Conservation (phyloP, 768 basidiomycete species). For the Lyophyllum semitale region DNA sequence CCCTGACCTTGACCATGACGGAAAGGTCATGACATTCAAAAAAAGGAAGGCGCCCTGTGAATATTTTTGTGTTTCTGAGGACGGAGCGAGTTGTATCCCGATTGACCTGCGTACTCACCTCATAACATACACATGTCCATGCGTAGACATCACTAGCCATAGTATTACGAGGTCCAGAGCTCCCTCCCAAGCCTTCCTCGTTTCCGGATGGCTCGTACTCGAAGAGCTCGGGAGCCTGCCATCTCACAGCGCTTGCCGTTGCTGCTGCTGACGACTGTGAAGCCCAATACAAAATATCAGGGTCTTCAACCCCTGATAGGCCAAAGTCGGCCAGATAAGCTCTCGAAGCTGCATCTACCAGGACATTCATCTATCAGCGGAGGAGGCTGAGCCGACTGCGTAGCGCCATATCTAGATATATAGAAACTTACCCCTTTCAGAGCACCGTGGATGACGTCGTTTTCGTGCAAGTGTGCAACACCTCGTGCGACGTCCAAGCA, state of each 20-base stretch:
- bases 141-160: slow-evolving; percentile 20
- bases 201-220: neutral
- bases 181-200: neutral
- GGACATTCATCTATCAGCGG: slow-evolving; percentile 18
- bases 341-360: slow-evolving; percentile 13
- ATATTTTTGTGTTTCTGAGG: too few species aligned
- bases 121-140: slow-evolving; percentile 15
- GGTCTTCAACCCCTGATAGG: slow-evolving; percentile 15
- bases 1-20: too few species aligned
- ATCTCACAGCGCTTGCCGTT: slow-evolving; percentile 12
- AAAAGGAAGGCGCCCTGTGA: too few species aligned
- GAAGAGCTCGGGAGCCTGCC: slow-evolving; percentile 23
- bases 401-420: neutral
- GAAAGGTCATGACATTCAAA: too few species aligned
- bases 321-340: slow-evolving; percentile 27
- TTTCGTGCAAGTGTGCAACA: neutral
- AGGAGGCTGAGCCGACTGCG: too few species aligned
- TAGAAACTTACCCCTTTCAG: neutral
- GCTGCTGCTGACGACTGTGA: slow-evolving; percentile 4
- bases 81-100: too few species aligned
- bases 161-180: neutral
- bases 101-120: too few species aligned
- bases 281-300: slow-evolving; percentile 10
- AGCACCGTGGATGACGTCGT: neutral
- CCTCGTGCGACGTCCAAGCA: neutral